These are phyloP conservation scores for Tetrahymena elliotti DNA, from an alignment of 73 alveolate genomes.

Conservation along the genomic window DNA sequence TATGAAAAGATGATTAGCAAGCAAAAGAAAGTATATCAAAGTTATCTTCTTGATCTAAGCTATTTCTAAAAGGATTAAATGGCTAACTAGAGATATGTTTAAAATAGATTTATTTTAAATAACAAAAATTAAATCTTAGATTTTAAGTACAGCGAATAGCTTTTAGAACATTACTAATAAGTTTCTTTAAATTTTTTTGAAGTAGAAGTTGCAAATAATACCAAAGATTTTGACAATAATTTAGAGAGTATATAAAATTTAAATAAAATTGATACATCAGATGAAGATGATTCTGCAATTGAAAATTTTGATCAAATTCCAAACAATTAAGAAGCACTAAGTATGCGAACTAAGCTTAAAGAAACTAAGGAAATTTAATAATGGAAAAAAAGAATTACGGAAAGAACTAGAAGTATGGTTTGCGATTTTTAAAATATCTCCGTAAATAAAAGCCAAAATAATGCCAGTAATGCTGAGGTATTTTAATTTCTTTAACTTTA, in stretches of 20 bases:
- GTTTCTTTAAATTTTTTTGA: not conserved
- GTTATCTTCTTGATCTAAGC: not conserved
- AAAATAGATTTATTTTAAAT: not conserved
- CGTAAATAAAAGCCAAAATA: not conserved
- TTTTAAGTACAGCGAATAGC: not conserved
- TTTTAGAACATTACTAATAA: not conserved
- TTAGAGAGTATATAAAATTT: too few relatives aligned
- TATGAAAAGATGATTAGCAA: not conserved
- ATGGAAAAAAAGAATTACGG: not conserved
- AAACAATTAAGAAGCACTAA: too few relatives aligned
- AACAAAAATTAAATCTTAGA: not conserved
- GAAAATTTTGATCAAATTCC: not conserved
- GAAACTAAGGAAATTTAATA: too few relatives aligned
- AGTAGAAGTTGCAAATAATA: not conserved
- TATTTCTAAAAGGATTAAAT: not conserved
- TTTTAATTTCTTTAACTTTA: not conserved
- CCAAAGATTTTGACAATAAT: too few relatives aligned
- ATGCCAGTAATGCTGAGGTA: too few relatives aligned
- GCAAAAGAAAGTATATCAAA: not conserved
- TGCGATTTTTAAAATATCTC: not conserved
- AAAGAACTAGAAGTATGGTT: not conserved
- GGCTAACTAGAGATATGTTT: not conserved
- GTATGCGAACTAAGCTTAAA: not conserved
- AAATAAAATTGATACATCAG: not conserved
- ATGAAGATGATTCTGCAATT: not conserved